Base-by-base conservation (phyloP, 345 rosid genomes). In the Dipteronia sinensis region DNA sequence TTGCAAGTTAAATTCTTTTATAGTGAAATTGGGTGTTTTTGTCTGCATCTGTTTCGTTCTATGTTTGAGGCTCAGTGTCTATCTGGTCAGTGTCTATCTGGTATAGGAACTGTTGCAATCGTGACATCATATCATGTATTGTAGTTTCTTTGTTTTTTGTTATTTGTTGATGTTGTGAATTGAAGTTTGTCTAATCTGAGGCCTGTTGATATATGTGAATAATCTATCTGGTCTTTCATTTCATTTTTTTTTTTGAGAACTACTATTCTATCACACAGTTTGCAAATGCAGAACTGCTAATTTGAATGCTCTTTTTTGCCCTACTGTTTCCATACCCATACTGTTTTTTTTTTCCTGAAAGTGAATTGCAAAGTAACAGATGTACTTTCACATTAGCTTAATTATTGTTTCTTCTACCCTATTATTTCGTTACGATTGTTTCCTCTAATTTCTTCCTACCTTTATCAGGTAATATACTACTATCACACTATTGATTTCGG, bases 401-500 rank as follows among this genome's bases (percentile, higher is more conserved):
- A 20, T 20, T 59, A 59, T 59, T 20, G 3, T 59, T 59, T 59
- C 38, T 7, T 4, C 3, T 59, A 59, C 1, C 64, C 64, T n/a
- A 25, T 59, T 22, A 58, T 59, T 5, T n/a, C 2, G 1, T n/a
- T 59, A 59, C 5, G n/a, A 19, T 10, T 4, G 23, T 44, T 6
- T 31, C 17, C 62, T 67, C 71, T 67, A 69, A 77, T 62, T 22
- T 29, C 1, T 3, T 65, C 40, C 34, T 79, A 7, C 2, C 2
- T 53, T 69, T 13, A 44, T 44, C 90, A 92, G 94, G 97, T 92
- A 92, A 92, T 82, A 78, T 82, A 80, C 73, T 75, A 75, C 81
- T 80, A 81, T 80, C 83, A 83, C 82, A 82, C 83, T 86, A 82
- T 85, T 89, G 84, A 83, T 87, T 87, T 84, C 78, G 90, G 91